phyloP scores from a whole-genome alignment of 164 flowering plant genomes.

The Liriodendron chinense region DNA sequence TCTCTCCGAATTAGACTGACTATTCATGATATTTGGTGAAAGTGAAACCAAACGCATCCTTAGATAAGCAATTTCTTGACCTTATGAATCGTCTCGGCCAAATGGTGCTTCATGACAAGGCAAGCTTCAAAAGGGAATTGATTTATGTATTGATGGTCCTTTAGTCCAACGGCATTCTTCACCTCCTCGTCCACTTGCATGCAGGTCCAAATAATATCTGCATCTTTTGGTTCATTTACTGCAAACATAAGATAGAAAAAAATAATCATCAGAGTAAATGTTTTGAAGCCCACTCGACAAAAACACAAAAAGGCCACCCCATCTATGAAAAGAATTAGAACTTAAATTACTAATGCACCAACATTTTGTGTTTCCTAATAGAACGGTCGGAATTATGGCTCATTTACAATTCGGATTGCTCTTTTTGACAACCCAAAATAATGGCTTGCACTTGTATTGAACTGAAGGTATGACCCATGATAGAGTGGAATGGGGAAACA shows the following conservation, averaged over 20 bases:
- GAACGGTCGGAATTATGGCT: neutral
- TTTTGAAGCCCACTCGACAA: neutral
- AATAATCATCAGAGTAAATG: neutral
- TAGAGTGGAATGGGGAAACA: too few species aligned
- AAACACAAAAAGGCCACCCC: neutral
- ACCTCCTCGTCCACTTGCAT: constrained; percentile 82
- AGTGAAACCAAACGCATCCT: too few species aligned
- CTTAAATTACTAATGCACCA: neutral
- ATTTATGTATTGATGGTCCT: constrained; percentile 75
- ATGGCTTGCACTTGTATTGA: too few species aligned
- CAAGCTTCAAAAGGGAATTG: constrained; percentile 98
- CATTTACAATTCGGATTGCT: neutral
- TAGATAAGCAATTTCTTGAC: constrained; percentile 25
- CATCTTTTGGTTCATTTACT: constrained; percentile 81
- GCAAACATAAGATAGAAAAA: constrained; percentile 17
- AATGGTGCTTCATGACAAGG: constrained; percentile 98
- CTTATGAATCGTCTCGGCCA: constrained; percentile 91
- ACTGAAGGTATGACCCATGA: too few species aligned
- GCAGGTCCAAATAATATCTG: constrained; percentile 94
- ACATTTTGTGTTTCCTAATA: neutral
- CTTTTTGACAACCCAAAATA: too few species aligned
- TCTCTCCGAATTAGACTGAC: too few species aligned
- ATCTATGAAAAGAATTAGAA: neutral
- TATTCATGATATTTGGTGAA: too few species aligned
- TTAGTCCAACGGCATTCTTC: constrained; percentile 69